A percentile compares a stretch with the other conserved stretches of the same genome.
Conservation (phyloP, 208 protist genomes). For the Acanthamoeba divionensis region DNA sequence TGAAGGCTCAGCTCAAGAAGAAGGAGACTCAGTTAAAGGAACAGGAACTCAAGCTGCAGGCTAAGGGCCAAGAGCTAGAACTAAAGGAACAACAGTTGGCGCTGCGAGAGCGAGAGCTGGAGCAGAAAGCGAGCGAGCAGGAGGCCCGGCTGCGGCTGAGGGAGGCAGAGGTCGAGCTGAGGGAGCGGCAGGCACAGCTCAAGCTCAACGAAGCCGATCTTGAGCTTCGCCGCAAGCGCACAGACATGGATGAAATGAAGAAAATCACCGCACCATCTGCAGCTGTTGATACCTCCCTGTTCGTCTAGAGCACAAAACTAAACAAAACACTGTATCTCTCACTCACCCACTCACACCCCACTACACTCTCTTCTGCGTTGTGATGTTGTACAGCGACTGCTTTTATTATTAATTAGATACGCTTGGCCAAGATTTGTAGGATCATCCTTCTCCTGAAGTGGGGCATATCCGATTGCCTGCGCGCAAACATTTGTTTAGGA, state of each 20-base stretch:
- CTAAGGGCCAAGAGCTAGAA: background rate
- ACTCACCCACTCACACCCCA: no score
- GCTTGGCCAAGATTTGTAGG: conserved; percentile 54
- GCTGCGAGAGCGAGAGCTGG: background rate
- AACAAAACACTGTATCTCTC: no score
- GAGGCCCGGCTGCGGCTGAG: background rate
- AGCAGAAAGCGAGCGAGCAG: background rate
- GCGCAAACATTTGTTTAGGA: no score
- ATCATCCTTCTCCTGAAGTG: conserved; percentile 56
- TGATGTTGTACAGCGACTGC: no score
- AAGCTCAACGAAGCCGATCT: background rate
- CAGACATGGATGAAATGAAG: no score
- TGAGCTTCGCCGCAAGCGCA: no score
- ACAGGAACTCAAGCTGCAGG: background rate
- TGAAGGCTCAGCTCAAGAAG: background rate
- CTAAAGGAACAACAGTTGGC: background rate
- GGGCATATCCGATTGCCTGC: conserved; percentile 59
- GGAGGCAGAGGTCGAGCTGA: background rate
- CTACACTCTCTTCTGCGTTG: no score
- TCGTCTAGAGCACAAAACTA: no score
- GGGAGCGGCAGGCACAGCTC: background rate
- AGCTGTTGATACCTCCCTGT: no score
- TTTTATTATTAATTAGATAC: no score
- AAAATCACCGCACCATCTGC: no score
- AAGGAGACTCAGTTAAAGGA: background rate